These are phyloP conservation scores for Nannochloropsis granulata DNA, from an alignment of 108 stramenopile species.

Conservation along the genomic window DNA sequence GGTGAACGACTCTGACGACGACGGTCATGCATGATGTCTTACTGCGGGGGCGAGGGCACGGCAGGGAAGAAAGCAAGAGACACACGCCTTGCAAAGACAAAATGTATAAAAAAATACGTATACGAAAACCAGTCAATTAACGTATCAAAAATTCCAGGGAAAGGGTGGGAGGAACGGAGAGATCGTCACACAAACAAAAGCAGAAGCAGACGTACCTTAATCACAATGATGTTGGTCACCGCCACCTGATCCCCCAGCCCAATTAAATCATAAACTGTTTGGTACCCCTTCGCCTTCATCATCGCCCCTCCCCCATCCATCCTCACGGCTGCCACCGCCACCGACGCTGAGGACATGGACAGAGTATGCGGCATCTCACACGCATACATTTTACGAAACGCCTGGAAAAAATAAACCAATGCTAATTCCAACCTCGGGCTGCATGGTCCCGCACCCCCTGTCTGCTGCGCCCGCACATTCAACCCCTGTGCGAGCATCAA, in stretches of 20 bases:
- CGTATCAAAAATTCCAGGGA: no score
- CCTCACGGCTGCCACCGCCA: background rate
- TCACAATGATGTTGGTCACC: slow-evolving; percentile 83
- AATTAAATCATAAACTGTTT: slow-evolving; percentile 80
- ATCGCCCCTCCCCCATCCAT: slow-evolving; percentile 47
- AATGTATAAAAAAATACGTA: no score
- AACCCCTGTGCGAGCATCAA: slow-evolving; percentile 69
- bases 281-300: slow-evolving; percentile 81
- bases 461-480: slow-evolving; percentile 62
- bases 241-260: slow-evolving; percentile 84
- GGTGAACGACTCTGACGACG: no score
- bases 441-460: slow-evolving; percentile 46
- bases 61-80: no score
- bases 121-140: no score
- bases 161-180: no score
- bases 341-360: background rate
- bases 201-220: slow-evolving; percentile 49
- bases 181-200: no score
- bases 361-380: background rate
- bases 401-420: slow-evolving; percentile 49
- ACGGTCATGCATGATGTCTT: no score
- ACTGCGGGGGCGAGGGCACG: no score
- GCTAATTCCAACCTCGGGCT: slow-evolving; percentile 27
- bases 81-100: no score
- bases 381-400: slow-evolving; percentile 65